Conservation (phyloP, 495 filamentous ascomycete species). For the Poronia punctata region DNA sequence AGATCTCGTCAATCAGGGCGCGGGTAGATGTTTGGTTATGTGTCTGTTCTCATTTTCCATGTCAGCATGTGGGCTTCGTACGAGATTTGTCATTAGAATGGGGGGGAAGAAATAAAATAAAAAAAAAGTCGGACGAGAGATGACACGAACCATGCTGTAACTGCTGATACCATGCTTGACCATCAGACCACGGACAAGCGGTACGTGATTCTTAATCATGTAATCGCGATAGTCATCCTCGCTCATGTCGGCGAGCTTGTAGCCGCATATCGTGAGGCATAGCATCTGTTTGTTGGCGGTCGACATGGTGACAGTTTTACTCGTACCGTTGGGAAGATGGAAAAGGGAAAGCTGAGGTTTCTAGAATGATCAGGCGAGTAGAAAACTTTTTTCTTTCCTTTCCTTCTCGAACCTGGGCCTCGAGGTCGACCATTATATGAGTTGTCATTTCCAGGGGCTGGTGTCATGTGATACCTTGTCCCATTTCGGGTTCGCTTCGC, state of each 20-base stretch:
- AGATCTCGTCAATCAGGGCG: constrained; percentile 31
- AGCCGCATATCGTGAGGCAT: constrained; percentile 43
- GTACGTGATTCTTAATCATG: constrained; percentile 38
- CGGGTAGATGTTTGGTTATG: constrained; percentile 34
- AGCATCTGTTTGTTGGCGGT: constrained; percentile 10
- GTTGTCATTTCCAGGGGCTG: too few species aligned
- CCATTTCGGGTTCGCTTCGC: too few species aligned
- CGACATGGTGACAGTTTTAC: neutral
- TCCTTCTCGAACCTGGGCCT: too few species aligned
- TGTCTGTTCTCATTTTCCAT: too few species aligned
- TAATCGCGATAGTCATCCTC: constrained; percentile 43
- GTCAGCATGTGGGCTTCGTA: too few species aligned
- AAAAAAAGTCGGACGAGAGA: neutral
- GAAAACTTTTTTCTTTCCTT: too few species aligned
- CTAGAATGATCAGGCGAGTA: too few species aligned
- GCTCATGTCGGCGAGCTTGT: constrained; percentile 42
- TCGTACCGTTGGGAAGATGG: too few species aligned
- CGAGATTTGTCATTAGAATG: too few species aligned
- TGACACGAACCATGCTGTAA: constrained; percentile 27
- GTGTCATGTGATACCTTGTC: too few species aligned
- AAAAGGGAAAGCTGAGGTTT: too few species aligned
- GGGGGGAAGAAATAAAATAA: neutral
- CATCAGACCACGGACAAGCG: constrained; percentile 36
- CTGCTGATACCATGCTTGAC: constrained; percentile 37
- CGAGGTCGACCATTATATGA: too few species aligned